Evolutionary conservation across 768 basidiomycete genomes (phyloP).

Genomic region (Kwoniella sp.): DNA sequence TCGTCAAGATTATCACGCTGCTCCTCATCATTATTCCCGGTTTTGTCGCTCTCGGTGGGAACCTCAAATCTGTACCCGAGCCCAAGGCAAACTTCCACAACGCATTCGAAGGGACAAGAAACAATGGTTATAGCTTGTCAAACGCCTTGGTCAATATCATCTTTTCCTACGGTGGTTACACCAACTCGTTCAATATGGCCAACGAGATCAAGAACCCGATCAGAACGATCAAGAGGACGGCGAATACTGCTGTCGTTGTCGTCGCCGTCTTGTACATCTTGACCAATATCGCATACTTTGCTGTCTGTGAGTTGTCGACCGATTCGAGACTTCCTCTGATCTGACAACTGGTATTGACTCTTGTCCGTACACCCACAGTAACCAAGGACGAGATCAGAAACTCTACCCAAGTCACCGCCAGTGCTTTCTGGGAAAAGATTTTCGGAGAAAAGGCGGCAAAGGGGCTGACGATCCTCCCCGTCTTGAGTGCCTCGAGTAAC

Average conservation of each 20-base stretch:
- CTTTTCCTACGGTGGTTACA: slow-evolving; percentile 43
- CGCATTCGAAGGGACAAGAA: slow-evolving; percentile 36
- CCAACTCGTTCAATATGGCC: slow-evolving; percentile 39
- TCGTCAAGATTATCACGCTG: slow-evolving; percentile 31
- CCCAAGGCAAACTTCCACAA: slow-evolving; percentile 41
- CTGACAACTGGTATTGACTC: background rate
- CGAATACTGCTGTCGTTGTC: slow-evolving; percentile 28
- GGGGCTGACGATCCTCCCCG: slow-evolving; percentile 31
- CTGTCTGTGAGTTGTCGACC: slow-evolving; percentile 30
- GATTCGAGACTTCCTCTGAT: too few species aligned
- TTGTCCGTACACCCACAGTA: slow-evolving; percentile 4
- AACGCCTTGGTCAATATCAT: slow-evolving; percentile 42
- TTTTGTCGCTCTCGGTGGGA: slow-evolving; percentile 38
- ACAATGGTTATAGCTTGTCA: slow-evolving; percentile 30
- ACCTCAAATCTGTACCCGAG: slow-evolving; percentile 22
- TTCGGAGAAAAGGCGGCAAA: slow-evolving; percentile 40
- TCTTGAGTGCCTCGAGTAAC: slow-evolving; percentile 36
- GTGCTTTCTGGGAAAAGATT: slow-evolving; percentile 33
- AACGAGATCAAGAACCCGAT: slow-evolving; percentile 41
- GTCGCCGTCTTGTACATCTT: slow-evolving; percentile 41
- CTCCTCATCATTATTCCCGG: slow-evolving; percentile 35
- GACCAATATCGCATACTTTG: slow-evolving; percentile 42
- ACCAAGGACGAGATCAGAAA: slow-evolving; percentile 24
- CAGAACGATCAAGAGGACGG: slow-evolving; percentile 32
- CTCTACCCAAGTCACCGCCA: slow-evolving; percentile 31